These are phyloP conservation scores for Pyrenula aspistea DNA, from an alignment of 495 filamentous ascomycete species.

Conservation along the genomic window DNA sequence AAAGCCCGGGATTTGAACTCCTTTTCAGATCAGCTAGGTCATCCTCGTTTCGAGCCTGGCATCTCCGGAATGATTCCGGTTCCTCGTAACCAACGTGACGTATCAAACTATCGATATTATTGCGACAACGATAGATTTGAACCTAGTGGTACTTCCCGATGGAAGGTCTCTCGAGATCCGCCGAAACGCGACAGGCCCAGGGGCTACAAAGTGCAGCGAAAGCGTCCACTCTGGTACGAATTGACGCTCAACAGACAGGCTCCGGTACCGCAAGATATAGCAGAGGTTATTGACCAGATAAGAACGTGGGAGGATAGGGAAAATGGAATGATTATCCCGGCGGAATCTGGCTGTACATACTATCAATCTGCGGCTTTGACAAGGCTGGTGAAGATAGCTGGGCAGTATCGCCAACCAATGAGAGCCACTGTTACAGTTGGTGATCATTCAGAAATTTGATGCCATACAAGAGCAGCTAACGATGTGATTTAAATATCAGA, in stretches of 20 bases:
- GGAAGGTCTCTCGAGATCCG: not conserved
- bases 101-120: not conserved
- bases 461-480: not conserved
- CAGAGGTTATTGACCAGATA: not conserved
- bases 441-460: not conserved
- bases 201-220: not conserved
- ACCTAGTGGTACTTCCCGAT: not conserved
- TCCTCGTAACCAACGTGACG: not conserved
- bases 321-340: not conserved
- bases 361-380: not conserved
- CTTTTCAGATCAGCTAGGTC: not conserved
- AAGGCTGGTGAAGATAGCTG: not conserved
- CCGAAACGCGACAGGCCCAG: not conserved
- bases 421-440: not conserved
- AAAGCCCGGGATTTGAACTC: not conserved
- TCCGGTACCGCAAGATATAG: not conserved
- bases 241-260: not conserved
- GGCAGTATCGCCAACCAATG: not conserved
- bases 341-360: not conserved
- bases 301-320: not conserved
- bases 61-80: not conserved
- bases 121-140: not conserved
- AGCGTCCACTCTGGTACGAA: not conserved
- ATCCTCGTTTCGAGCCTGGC: not conserved
- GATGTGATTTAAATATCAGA: not conserved